Evolutionary conservation across 768 basidiomycete genomes (phyloP).

Genomic region (Podaxis mareebaensis): DNA sequence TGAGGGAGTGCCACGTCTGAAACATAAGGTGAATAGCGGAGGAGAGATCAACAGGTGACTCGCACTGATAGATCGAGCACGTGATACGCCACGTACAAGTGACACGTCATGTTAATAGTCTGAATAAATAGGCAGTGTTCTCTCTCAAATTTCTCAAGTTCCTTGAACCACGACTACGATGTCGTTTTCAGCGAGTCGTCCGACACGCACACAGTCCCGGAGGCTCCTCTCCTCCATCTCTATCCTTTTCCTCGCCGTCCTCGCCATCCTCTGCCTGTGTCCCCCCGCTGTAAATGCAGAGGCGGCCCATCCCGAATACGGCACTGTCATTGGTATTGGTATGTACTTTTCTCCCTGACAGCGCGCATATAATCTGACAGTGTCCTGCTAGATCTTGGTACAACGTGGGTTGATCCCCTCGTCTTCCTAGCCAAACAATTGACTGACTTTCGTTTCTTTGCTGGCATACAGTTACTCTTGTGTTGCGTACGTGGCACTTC

Average conservation of each 20-base stretch:
- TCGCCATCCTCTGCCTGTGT: conserved; percentile 73
- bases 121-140: conserved; percentile 30
- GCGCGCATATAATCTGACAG: conserved; percentile 12
- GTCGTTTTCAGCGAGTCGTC: conserved; percentile 42
- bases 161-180: conserved; percentile 36
- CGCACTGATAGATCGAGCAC: conserved; percentile 18
- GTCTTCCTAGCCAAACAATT: background rate
- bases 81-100: conserved; percentile 42
- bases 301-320: conserved; percentile 74
- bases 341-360: conserved; percentile 25
- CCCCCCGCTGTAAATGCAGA: conserved; percentile 66
- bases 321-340: conserved; percentile 94
- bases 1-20: conserved; percentile 18
- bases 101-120: conserved; percentile 36
- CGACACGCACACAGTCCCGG: conserved; percentile 60
- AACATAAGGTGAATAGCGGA: background rate
- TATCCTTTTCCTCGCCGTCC: conserved; percentile 56
- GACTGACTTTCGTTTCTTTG: conserved; percentile 25
- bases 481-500: conserved; percentile 69
- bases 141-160: conserved; percentile 27
- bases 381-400: conserved; percentile 74
- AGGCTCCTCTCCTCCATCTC: conserved; percentile 60
- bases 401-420: conserved; percentile 56
- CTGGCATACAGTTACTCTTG: conserved; percentile 76
- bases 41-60: background rate